Evolutionary conservation across 768 basidiomycete genomes (phyloP), one percentile per base, ranked within the genome.

Genomic region (Harrya chromipes): DNA sequence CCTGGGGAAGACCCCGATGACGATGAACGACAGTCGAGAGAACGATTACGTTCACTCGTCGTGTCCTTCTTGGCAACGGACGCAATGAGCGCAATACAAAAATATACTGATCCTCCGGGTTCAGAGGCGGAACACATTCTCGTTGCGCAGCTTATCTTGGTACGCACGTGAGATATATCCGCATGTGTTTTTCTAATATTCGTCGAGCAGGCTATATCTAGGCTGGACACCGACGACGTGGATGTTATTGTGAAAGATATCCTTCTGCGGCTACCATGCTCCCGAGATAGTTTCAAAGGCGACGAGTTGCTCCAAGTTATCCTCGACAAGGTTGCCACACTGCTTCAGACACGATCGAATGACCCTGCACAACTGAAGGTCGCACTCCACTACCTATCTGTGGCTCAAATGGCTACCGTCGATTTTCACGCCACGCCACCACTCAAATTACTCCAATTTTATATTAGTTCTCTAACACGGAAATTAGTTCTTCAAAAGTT

Each of bases 11-110:
- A 71, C 12, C 55, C 72, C 58, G 81, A 84, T 44, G 81, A 82
- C 20, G 82, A 82, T 37, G 84, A 85, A 53, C 71, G 72, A 60
- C 69, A 62, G 16, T 80, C 80, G 40, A 75, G 84, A 41, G 78
- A 81, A 54, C 75, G 75, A 27, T 65, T 87, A 19, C 75, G 83
- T 49, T 70, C 72, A 1, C 72, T 86, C 20, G 85, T 87, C 17
- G 57, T 86, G 45, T 70, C 72, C 6, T 87, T 86, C 66, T 65
- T 87, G 48, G 71, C 74, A 16, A 74, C 68, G 29, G 78, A 82
- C 49, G 80, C 80, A 14, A 76, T 72, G 54, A 61, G 61, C 19
- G 68, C 71, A 7, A 74, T 83, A 43, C 67, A 74, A 49, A 71
- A 72, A 31, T 68, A 78, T 60, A 73, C 75, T 7, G 63, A 67